phyloP scores from a whole-genome alignment of 2,329 filamentous ascomycete genomes.

The Sporothrix euskadiensis region DNA sequence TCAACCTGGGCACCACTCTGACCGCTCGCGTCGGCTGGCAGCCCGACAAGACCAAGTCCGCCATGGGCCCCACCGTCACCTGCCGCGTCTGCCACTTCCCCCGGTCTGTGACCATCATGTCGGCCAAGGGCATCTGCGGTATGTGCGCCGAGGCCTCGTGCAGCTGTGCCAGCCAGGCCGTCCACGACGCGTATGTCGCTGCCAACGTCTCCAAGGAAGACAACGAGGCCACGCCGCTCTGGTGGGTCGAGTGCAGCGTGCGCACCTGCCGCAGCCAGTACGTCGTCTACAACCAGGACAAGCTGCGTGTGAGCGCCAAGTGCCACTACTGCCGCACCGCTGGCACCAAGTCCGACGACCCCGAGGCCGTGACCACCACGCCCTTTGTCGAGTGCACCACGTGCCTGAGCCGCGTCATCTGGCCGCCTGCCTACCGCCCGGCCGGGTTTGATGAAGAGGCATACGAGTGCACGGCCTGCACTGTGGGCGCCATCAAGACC shows the following conservation, averaged over 20 bases:
- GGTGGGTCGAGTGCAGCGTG: slow-evolving; percentile 53
- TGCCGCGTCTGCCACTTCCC: slow-evolving; percentile 48
- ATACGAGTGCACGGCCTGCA: slow-evolving; percentile 49
- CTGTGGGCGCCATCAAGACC: slow-evolving; percentile 40
- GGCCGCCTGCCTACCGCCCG: slow-evolving; percentile 48
- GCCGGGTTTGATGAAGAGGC: slow-evolving; percentile 35
- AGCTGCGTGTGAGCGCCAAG: slow-evolving; percentile 49
- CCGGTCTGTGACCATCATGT: slow-evolving; percentile 54
- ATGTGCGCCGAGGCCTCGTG: slow-evolving; percentile 39
- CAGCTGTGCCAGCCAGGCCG: slow-evolving; percentile 33
- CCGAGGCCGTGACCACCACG: slow-evolving; percentile 34
- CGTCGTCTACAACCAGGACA: slow-evolving; percentile 48
- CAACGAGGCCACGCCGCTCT: slow-evolving; percentile 38
- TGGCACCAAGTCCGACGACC: slow-evolving; percentile 7
- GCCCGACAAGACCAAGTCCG: slow-evolving; percentile 46
- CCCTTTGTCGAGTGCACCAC: slow-evolving; percentile 48
- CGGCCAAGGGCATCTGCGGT: slow-evolving; percentile 43
- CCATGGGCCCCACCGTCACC: slow-evolving; percentile 46
- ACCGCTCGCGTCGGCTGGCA: slow-evolving; percentile 48
- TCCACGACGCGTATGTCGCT: slow-evolving; percentile 34
- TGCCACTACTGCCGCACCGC: slow-evolving; percentile 50
- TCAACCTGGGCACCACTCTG: slow-evolving; percentile 49
- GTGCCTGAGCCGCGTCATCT: slow-evolving; percentile 51
- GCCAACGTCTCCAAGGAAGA: slow-evolving; percentile 40
- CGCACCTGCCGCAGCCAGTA: slow-evolving; percentile 50